Conservation (phyloP, 2,329 filamentous ascomycete genomes). For the Rhynchosporium graminicola region DNA sequence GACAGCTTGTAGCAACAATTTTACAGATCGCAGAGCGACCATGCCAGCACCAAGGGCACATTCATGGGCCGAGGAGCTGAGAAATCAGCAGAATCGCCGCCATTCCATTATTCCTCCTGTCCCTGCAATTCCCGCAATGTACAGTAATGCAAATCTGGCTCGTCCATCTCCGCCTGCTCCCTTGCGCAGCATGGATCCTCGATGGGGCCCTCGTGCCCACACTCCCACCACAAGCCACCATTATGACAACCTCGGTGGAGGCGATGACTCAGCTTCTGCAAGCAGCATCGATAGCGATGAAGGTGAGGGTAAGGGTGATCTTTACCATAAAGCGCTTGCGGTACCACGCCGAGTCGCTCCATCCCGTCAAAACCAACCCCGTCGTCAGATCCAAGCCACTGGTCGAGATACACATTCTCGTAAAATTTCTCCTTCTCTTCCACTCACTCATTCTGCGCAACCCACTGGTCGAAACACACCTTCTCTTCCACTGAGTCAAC, state of each 20-base stretch:
- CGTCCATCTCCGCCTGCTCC: not conserved
- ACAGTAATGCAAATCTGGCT: not conserved
- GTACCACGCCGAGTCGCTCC: no score
- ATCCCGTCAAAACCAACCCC: no score
- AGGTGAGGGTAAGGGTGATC: no score
- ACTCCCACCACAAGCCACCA: not conserved
- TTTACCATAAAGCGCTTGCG: no score
- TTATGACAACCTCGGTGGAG: not conserved
- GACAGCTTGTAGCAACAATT: not conserved
- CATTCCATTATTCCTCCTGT: slow-evolving; percentile 14
- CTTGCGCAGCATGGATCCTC: not conserved
- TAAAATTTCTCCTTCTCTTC: no score
- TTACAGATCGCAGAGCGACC: slow-evolving; percentile 4
- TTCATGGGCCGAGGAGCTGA: not conserved
- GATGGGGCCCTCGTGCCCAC: not conserved
- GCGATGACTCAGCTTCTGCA: no score
- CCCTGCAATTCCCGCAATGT: slow-evolving; percentile 5
- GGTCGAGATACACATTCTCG: no score
- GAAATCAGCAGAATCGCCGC: not conserved
- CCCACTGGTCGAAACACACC: no score
- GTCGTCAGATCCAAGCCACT: no score
- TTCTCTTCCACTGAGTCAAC: no score
- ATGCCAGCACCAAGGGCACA: not conserved
- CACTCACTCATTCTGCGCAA: no score
- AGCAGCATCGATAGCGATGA: no score